Evolutionary conservation across 2,329 filamentous ascomycete species (phyloP).

Genomic region (Cladophialophora bantiana): DNA sequence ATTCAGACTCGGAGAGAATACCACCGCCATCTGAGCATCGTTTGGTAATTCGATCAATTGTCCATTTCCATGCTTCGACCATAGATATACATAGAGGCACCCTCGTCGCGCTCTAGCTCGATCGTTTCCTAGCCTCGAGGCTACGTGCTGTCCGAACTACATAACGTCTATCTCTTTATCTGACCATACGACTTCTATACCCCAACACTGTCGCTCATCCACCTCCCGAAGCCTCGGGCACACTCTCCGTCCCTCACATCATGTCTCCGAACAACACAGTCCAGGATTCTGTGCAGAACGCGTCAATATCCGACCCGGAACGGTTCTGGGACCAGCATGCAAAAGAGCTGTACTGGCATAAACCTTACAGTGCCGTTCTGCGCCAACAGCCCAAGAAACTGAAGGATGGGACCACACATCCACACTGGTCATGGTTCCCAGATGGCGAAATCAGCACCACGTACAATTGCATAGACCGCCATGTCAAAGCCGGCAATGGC

Average conservation of each 20-base stretch:
- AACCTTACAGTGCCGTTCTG: conserved; percentile 70
- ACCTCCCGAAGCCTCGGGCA: not conserved
- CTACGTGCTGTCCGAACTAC: not conserved
- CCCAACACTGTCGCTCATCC: not conserved
- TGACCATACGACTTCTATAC: not conserved
- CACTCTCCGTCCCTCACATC: conserved; percentile 6
- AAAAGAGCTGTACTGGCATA: conserved; percentile 79
- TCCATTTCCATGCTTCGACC: not conserved
- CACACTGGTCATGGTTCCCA: conserved; percentile 89
- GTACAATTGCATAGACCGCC: conserved; percentile 89
- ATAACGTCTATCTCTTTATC: not conserved
- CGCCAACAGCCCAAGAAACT: conserved; percentile 68
- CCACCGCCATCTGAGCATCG: not conserved
- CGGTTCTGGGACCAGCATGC: conserved; percentile 80
- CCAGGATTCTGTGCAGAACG: conserved; percentile 59
- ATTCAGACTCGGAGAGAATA: conserved; percentile 10
- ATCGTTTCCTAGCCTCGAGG: not conserved
- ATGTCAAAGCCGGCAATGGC: conserved; percentile 81
- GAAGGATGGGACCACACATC: conserved; percentile 67
- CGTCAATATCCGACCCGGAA: conserved; percentile 72
- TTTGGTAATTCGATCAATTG: not conserved
- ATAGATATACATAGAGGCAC: not conserved
- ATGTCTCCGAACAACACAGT: conserved; percentile 41
- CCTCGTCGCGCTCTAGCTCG: not conserved
- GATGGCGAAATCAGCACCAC: conserved; percentile 88